These are phyloP conservation scores for Funneliformis caledonium DNA, from an alignment of 371 early-diverging fungal species.

Conservation along the genomic window DNA sequence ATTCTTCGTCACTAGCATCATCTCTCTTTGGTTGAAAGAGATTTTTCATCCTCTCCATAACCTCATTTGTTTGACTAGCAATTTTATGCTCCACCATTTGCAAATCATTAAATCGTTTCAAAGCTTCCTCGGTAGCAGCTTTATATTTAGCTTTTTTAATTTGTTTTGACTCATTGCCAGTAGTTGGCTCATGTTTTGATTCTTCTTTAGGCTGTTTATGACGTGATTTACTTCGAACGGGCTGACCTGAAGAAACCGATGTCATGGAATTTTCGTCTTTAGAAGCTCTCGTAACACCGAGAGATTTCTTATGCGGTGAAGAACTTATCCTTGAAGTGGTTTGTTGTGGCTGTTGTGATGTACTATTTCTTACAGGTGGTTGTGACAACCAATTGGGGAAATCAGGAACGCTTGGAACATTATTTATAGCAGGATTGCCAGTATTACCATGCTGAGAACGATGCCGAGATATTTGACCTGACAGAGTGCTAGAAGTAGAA, in stretches of 20 bases:
- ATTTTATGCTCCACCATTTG: constrained; percentile 26
- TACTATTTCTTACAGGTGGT: background rate
- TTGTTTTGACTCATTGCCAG: background rate
- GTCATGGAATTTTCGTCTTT: background rate
- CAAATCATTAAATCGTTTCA: constrained; percentile 33
- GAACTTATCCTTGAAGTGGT: background rate
- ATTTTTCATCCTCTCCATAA: constrained; percentile 23
- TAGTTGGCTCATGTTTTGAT: background rate
- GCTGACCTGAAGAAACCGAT: background rate
- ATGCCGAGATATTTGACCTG: background rate
- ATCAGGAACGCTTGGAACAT: constrained; percentile 15
- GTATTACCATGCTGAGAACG: constrained; percentile 1
- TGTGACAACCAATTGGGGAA: constrained; percentile 1
- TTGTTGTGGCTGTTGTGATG: background rate
- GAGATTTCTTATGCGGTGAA: background rate
- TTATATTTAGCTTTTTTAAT: constrained; percentile 53
- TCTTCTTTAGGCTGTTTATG: constrained; percentile 1
- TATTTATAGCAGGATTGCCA: background rate
- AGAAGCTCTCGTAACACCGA: background rate
- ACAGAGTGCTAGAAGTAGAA: background rate
- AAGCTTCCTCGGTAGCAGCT: constrained; percentile 16
- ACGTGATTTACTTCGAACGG: background rate
- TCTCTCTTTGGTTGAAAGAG: constrained; percentile 10
- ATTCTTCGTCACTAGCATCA: constrained; percentile 22
- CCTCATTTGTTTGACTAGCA: constrained; percentile 28